These are phyloP conservation scores for Paracorniculantispora psalliotae DNA, from an alignment of 2,329 filamentous ascomycete genomes.

Conservation along the genomic window DNA sequence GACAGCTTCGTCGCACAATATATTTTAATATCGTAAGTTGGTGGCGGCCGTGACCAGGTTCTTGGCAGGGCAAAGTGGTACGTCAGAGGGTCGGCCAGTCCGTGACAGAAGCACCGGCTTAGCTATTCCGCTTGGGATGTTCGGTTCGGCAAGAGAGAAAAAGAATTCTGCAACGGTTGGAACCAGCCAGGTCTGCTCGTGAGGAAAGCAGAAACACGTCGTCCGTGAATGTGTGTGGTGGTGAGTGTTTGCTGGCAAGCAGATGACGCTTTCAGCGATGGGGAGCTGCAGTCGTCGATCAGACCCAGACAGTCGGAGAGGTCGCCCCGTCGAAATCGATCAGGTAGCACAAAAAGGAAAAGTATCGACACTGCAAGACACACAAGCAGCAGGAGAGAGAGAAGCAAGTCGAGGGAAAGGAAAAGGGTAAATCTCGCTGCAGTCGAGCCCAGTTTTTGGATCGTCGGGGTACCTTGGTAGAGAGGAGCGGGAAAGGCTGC, in stretches of 20 bases:
- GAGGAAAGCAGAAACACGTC: not conserved
- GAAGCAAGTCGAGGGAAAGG: not conserved
- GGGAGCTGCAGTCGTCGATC: not conserved
- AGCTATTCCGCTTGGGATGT: not conserved
- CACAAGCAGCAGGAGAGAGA: not conserved
- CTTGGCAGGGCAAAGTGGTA: not conserved
- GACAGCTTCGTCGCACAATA: not conserved
- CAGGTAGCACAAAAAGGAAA: not conserved
- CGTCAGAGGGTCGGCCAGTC: not conserved
- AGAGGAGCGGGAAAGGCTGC: not conserved
- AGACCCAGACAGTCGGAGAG: not conserved
- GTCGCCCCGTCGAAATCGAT: not conserved
- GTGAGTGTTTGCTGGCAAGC: not conserved
- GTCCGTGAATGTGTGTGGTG: not conserved
- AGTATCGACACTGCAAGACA: not conserved
- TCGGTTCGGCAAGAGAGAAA: not conserved
- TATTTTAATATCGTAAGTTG: not conserved
- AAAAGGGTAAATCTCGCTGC: not conserved
- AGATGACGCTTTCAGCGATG: slow-evolving; percentile 8
- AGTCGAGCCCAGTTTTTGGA: not conserved
- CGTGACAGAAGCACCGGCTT: not conserved
- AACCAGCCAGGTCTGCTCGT: not conserved
- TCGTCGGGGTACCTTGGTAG: not conserved
- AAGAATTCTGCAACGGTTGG: not conserved
- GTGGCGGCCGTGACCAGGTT: not conserved